Evolutionary conservation across 768 basidiomycete species (phyloP), one percentile per base, ranked within the genome.

Genomic region (Phylloporus rhodoxanthus): DNA sequence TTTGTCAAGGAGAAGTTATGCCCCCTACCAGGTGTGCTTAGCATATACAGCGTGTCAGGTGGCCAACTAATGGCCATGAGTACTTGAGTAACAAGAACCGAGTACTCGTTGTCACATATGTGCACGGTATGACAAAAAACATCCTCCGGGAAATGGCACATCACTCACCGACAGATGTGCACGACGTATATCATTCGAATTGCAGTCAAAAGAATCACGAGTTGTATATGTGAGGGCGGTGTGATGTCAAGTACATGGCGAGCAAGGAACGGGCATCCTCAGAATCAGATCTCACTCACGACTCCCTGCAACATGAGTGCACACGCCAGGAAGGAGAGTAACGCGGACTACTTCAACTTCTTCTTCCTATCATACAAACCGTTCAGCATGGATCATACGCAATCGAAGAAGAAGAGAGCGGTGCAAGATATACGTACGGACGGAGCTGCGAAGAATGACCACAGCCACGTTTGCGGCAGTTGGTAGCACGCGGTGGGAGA

Each of bases 401-500:
- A n/a, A 47, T n/a, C n/a, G 6, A 37, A 54, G 42, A 30, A 10
- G 25, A 43, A 15, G 47, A 34, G 19, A 34, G 23, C 19, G 3
- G 23, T 13, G 13, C 8, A 8, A 17, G 5, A n/a, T 21, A 23
- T 10, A 83, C 88, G 69, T 57, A 91, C 89, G 89, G 90, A 70
- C 90, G 85, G 75, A 94, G 89, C 63, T 91, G 90, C 54, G 83
- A 85, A 41, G 87, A 89, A 72, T 90, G 89, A 17, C 92, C 92
- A 66, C 93, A 95, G 52, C 82, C 79, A 58, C 92, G 81, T 78
- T 95, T 95, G 69, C 95, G 80, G 85, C 96, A 98, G 83, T 99
- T 98, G 76, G 94, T 97, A 32, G 96, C 96, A 69, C 96, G 92
- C 47, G 94, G 95, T 57, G 96, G 95, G 62, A 98, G 95, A 62